Base-by-base conservation (phyloP, 1,284 basidiomycete genomes). In the Puccinia polysora region DNA sequence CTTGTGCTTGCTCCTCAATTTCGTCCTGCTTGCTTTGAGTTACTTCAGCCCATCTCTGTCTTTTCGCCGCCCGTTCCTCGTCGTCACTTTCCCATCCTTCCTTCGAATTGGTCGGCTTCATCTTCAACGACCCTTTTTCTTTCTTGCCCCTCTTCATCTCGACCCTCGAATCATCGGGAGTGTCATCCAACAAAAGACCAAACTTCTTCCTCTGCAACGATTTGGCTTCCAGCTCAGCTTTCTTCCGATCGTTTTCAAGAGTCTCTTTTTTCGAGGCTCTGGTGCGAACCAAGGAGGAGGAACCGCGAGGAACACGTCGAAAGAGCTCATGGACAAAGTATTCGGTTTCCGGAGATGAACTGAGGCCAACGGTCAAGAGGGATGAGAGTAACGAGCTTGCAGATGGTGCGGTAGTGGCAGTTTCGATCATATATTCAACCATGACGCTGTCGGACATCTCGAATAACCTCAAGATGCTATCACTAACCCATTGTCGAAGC, bases 61-160 rank as follows among this genome's bases (percentile, higher is more conserved):
- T 72, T 18, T 45, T 63, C 3, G 60, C 49, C 43, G 59, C 45
- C 7, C 59, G 59, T 62, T 62, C 59, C 34, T 71, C 58, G 23
- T 71, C 68, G 77, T 34, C 77, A 74, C 74, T 79, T 77, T 71
- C 75, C 74, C 67, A 65, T 60, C 59, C 62, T 18, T 36, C 56
- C 36, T 73, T 69, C 86, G 20, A 5, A 40, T 55, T 36, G 14
- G 40, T 47, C 18, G 56, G 28, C 32, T 70, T 70, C 0, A 85
- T 84, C 73, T 86, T 85, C 77, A 83, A 85, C 65, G 85, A 83
- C 18, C 85, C 80, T 47, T 81, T 81, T 56, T 85, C 85, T 38
- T 60, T 71, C 23, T 60, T 63, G 28, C 45, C 45, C 34, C 53
- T 63, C 47, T 53, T 71, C 4, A 62, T 63, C 15, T 71, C 58